A percentile compares a stretch with the other conserved stretches of the same genome.
phyloP scores from a whole-genome alignment of 2,329 filamentous ascomycete species.

The Apiospora phragmitis region DNA sequence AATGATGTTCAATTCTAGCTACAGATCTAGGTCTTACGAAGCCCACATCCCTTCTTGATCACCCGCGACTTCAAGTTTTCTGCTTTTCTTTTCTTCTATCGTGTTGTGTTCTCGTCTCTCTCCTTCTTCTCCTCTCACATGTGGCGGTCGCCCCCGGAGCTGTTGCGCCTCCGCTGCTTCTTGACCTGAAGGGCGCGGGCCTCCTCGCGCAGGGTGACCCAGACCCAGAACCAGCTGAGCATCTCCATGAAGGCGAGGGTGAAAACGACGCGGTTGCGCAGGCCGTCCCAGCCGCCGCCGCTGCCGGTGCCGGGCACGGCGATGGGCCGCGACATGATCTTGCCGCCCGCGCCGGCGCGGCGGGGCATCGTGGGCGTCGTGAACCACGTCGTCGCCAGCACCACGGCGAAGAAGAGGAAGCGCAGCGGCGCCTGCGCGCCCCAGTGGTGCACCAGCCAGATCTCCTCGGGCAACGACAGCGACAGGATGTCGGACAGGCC shows the following conservation, averaged over 20 bases:
- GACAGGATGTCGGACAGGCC: slow-evolving; percentile 66
- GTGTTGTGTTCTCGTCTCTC: background rate
- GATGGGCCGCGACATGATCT: slow-evolving; percentile 35
- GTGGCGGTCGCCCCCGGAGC: background rate
- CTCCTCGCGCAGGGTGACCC: slow-evolving; percentile 70
- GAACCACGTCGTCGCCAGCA: slow-evolving; percentile 55
- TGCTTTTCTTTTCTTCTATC: background rate
- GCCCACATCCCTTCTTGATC: background rate
- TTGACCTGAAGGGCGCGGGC: slow-evolving; percentile 12
- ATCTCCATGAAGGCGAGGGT: slow-evolving; percentile 83
- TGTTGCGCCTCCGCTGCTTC: slow-evolving; percentile 5
- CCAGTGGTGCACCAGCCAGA: slow-evolving; percentile 65
- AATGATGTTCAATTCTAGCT: background rate
- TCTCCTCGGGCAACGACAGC: slow-evolving; percentile 67
- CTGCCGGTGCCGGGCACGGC: slow-evolving; percentile 36
- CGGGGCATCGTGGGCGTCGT: slow-evolving; percentile 30
- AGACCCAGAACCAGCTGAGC: slow-evolving; percentile 85
- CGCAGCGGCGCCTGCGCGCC: slow-evolving; percentile 61
- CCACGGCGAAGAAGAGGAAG: slow-evolving; percentile 52
- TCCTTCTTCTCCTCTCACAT: background rate
- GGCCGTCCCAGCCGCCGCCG: slow-evolving; percentile 56
- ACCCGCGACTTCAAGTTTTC: background rate
- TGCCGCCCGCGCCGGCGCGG: slow-evolving; percentile 39
- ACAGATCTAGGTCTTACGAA: background rate
- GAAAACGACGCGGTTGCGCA: slow-evolving; percentile 86